These are phyloP conservation scores for Alternaria rosae DNA, from an alignment of 2,329 filamentous ascomycete species.

Conservation along the genomic window DNA sequence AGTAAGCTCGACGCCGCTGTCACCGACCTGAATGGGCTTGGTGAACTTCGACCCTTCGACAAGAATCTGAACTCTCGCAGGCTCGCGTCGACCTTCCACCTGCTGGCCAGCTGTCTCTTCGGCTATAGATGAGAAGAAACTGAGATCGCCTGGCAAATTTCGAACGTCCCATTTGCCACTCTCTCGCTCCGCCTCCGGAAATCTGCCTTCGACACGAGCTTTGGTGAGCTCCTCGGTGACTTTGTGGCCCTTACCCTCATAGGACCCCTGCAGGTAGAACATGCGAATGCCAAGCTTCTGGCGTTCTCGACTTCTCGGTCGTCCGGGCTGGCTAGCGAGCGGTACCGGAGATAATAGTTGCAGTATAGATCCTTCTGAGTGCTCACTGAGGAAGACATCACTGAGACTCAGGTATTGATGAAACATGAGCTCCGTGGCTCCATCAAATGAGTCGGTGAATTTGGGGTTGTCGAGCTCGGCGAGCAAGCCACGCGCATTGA, in stretches of 20 bases:
- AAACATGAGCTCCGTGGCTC: slow-evolving; percentile 71
- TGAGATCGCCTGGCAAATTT: slow-evolving; percentile 65
- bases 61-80: slow-evolving; percentile 75
- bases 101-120: slow-evolving; percentile 71
- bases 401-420: slow-evolving; percentile 74
- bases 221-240: slow-evolving; percentile 87
- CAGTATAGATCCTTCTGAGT: slow-evolving; percentile 65
- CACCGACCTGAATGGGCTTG: slow-evolving; percentile 56
- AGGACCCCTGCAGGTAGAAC: slow-evolving; percentile 75
- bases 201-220: slow-evolving; percentile 84
- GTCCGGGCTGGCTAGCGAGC: slow-evolving; percentile 29
- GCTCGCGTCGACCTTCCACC: slow-evolving; percentile 69
- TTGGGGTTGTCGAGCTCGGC: slow-evolving; percentile 85
- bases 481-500: slow-evolving; percentile 78
- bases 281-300: slow-evolving; percentile 46
- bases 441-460: slow-evolving; percentile 43
- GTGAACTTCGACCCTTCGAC: slow-evolving; percentile 73
- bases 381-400: slow-evolving; percentile 75
- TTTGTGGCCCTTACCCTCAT: slow-evolving; percentile 78
- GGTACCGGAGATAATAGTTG: slow-evolving; percentile 69
- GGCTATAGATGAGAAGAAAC: slow-evolving; percentile 71
- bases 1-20: slow-evolving; percentile 72
- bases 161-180: slow-evolving; percentile 81
- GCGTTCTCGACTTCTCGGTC: slow-evolving; percentile 44
- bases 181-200: slow-evolving; percentile 83